Conservation (phyloP, 805 yeast genomes). For the Candida nemodendra region DNA sequence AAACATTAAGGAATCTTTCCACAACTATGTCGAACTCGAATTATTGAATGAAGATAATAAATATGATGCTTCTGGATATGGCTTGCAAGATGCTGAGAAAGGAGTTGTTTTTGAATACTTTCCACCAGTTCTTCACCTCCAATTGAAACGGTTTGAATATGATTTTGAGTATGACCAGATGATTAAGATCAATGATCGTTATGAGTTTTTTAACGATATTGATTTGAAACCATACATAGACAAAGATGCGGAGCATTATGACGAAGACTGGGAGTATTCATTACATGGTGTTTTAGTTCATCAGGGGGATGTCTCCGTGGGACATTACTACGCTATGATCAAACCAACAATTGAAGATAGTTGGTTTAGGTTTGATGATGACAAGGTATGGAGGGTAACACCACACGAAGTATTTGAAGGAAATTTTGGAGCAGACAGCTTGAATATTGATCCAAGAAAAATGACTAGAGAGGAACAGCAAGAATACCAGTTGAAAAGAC, state of each 20-base stretch:
- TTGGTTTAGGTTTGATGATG: conserved; percentile 96
- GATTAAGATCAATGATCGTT: conserved; percentile 88
- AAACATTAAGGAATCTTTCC: conserved; percentile 72
- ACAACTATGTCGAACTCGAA: conserved; percentile 85
- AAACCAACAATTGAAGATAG: conserved; percentile 67
- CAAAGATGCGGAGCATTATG: conserved; percentile 42
- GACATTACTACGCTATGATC: conserved; percentile 94
- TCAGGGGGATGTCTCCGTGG: conserved; percentile 92
- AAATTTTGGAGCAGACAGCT: conserved; percentile 79
- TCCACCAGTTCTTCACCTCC: conserved; percentile 92
- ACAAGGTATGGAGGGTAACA: conserved; percentile 85
- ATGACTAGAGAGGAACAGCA: conserved; percentile 61
- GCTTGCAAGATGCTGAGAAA: conserved; percentile 93
- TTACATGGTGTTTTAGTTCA: conserved; percentile 95
- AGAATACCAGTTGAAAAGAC: conserved; percentile 67
- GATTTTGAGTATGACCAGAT: conserved; percentile 86
- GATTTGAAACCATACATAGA: conserved; percentile 81
- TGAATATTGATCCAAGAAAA: conserved; percentile 46
- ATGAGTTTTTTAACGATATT: conserved; percentile 81
- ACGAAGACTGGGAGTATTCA: conserved; percentile 72
- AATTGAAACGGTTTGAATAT: conserved; percentile 90
- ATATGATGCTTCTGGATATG: conserved; percentile 86
- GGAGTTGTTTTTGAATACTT: conserved; percentile 90
- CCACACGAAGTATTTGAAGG: conserved; percentile 84
- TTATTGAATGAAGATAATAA: conserved; percentile 92